Base-by-base conservation (phyloP, 1,284 basidiomycete species). In the Papiliotrema fonsecae region DNA sequence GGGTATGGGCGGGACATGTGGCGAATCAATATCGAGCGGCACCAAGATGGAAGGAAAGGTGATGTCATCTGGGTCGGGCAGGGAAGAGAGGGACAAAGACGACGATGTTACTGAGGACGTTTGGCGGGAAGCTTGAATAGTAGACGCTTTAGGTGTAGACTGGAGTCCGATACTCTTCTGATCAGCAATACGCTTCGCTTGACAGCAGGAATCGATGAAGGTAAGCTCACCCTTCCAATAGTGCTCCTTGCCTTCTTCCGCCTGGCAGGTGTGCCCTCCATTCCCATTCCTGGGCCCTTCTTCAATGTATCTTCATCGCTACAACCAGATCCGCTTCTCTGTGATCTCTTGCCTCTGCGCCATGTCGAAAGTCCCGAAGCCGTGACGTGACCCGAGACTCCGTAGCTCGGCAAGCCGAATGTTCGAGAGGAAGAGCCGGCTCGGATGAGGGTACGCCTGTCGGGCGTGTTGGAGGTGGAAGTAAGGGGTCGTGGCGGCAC, bases 231-330 rank as follows among this genome's bases (percentile, higher is more conserved):
- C 27, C 36, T 42, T 6, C 46, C 40, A 9, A 24, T 45, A 19
- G 9, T 27, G 25, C n/a, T 49, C 47, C 32, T 21, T 14, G 38
- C 22, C 32, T 32, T 44, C 26, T 47, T 47, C 44, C 30, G 41
- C 24, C 45, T 45, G 2, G 50, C 57, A 0, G 60, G 60, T 2
- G 60, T 62, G 16, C 52, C 51, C 24, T 53, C 26, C 58, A 57
- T 60, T 3, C 56, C 58, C 57, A 60, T 60, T 0, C 60, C 60
- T 16, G 54, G 32, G 0, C 54, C 47, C n/a, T 27, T 40, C 45
- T 45, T 44, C 26, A 18, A 30, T 13, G 13, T 34, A 28, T 30
- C 38, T 2, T 11, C 47, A 22, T 30, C 19, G 2, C 18, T 21
- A 4, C 25, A 10, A 3, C 25, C 38, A 34, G 25, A 31, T 11